Percentiles rank a stretch among this genome's conserved stretches.
Conservation (phyloP, 257 asterid species). For the Parsonsia alboflavescens region DNA sequence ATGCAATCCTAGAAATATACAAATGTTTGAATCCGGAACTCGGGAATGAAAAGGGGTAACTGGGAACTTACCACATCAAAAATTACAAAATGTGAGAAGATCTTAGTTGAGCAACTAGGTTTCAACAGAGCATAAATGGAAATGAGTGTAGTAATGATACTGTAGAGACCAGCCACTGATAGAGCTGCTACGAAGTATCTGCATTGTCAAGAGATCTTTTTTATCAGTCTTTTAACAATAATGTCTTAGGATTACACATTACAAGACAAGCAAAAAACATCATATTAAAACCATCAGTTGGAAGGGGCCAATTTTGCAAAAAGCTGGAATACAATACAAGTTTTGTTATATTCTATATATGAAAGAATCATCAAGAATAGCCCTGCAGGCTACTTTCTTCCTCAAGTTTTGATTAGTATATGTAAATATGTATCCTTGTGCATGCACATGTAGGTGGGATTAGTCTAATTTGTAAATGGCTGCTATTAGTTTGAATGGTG, state of each 20-base stretch:
- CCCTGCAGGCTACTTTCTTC: too few relatives aligned
- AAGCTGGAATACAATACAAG: not conserved
- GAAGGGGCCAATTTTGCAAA: not conserved
- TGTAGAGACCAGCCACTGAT: slow-evolving; percentile 35
- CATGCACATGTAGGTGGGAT: not conserved
- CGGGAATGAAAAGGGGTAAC: too few relatives aligned
- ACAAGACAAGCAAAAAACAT: not conserved
- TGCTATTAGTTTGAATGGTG: not conserved
- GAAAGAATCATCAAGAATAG: too few relatives aligned
- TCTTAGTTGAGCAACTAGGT: slow-evolving; percentile 24
- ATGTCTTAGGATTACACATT: too few relatives aligned
- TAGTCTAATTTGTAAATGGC: not conserved
- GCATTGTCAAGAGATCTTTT: slow-evolving; percentile 15
- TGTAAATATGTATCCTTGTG: not conserved
- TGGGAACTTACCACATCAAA: slow-evolving; percentile 42
- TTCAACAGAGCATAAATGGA: slow-evolving; percentile 32
- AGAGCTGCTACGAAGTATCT: slow-evolving; percentile 44
- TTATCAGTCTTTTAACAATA: not conserved
- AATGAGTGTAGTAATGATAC: slow-evolving; percentile 27
- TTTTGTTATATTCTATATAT: not conserved
- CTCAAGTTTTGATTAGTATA: too few relatives aligned
- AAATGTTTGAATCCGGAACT: not conserved
- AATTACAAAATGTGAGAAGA: slow-evolving; percentile 33
- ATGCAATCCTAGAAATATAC: not conserved
- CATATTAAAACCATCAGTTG: too few relatives aligned